Base-by-base conservation (phyloP, 176 grass and related monocot genomes). In the Chloris gayana region DNA sequence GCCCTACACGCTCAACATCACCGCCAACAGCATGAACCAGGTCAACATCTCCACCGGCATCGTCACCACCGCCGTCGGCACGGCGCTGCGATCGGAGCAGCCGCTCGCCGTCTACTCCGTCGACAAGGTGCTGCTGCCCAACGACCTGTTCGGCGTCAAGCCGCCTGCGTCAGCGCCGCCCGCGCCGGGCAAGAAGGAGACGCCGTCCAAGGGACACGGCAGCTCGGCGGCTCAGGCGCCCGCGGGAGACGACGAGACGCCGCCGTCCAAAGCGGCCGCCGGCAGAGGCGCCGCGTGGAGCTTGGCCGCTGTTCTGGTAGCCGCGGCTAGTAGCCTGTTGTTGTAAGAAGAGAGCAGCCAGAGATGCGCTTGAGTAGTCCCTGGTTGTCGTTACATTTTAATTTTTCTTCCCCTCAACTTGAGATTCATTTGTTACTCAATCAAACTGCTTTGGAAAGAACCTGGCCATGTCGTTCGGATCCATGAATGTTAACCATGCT, bases 41-140 rank as follows among this genome's bases (percentile, higher is more conserved):
- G 94, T 90, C 3, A 97, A 97, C 75, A 67, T 97, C 26, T 97
- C 94, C 80, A 97, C 94, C 10, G 91, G 94, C 0, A 10, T 97
- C 41, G 85, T 90, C 30, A 53, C 59, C 45, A 82, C 85, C 42
- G 11, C 53, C 21, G 47, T 94, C 87, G 85, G 83, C 66, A 78
- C 81, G 24, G 34, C 82, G 30, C 85, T 97, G 4, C 31, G 59
- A 58, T 3, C 75, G 22, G 54, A 37, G 19, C 64, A 18, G 76
- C 94, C 91, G 1, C 47, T 97, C 27, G 94, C 94, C 4, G 87
- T 94, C 0, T 97, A 97, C 89, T 90, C 91, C n/a, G 26, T 97
- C 41, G 94, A 94, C 62, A 70, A 73, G 69, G 94, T 97, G 44
- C 80, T 97, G 3, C 85, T 90, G 32, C 89, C 94, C 1, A 33